Conservation (phyloP, 2,329 filamentous ascomycete species). For the Eutypella sp. region DNA sequence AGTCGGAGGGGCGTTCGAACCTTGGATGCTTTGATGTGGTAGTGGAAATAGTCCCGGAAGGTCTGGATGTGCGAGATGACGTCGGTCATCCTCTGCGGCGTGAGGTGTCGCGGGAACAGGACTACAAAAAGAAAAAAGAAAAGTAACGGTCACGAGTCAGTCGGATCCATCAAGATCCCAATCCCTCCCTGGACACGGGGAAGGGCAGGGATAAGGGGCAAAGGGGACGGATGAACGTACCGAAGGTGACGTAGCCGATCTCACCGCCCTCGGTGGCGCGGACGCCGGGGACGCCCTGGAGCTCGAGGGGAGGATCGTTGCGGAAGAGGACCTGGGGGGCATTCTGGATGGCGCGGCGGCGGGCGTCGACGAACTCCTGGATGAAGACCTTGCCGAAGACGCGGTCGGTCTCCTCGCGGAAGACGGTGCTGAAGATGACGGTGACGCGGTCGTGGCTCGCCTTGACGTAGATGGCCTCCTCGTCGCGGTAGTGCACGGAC, state of each 20-base stretch:
- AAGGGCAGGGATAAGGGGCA: too few species aligned
- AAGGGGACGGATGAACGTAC: constrained; percentile 44
- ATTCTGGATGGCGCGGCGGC: constrained; percentile 93
- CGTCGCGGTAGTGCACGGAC: constrained; percentile 96
- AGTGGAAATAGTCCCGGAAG: constrained; percentile 99
- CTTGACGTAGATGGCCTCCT: constrained; percentile 98
- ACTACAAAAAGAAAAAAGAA: constrained; percentile 47
- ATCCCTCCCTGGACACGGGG: too few species aligned
- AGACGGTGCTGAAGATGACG: constrained; percentile 97
- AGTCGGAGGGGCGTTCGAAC: constrained; percentile 30
- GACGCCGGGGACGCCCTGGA: constrained; percentile 83
- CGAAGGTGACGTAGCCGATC: constrained; percentile 97
- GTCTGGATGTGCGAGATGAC: constrained; percentile 99
- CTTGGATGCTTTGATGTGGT: constrained; percentile 99
- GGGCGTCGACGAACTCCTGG: constrained; percentile 96
- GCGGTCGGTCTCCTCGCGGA: constrained; percentile 94
- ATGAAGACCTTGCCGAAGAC: constrained; percentile 98
- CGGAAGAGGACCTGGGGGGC: constrained; percentile 95
- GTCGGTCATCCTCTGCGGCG: constrained; percentile 81
- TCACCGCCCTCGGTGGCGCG: constrained; percentile 71
- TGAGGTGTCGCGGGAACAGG: constrained; percentile 91
- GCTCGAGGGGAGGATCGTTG: constrained; percentile 87
- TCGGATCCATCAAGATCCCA: too few species aligned
- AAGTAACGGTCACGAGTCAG: neutral
- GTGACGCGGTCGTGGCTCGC: constrained; percentile 96